Evolutionary conservation across 1,284 basidiomycete species (phyloP), one percentile per base, ranked within the genome.

Genomic region (Ceratobasidium sp.): DNA sequence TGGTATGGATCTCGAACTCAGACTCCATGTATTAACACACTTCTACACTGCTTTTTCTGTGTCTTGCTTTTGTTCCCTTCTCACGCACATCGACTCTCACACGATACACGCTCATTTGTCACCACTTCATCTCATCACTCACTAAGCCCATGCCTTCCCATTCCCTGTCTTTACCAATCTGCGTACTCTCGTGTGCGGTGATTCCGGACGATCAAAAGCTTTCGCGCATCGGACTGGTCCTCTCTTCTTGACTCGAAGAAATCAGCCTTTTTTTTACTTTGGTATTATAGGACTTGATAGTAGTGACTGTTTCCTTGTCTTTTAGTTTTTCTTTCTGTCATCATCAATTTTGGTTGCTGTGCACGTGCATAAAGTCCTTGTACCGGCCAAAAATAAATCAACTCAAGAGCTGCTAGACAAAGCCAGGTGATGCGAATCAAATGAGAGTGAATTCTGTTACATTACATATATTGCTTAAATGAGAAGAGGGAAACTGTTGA

Each of bases 381-480:
- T 38, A 35, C 62, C 35, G 46, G 62, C 41, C 30, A 35, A 23
- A 64, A 30, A n/a, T 44, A n/a, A 64, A 64, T 44, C 30, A 44
- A 64, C 30, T 60, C 12, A 23, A 44, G 23, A 65, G 18, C 35
- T 65, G 35, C 35, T 12, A 35, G 20, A 62, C 59, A 35, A 62
- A 27, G 55, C 55, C 55, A 3, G 23, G 23, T 23, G 30, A 30
- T 35, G 27, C 69, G 46, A 50, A 70, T 54, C 30, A 68, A 57
- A 70, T 57, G 68, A 70, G 27, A 62, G 69, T 73, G 69, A 46
- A 73, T 62, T 73, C 44, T 59, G 69, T 73, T 73, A 73, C 69
- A 73, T 73, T 73, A 73, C 69, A 73, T 73, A 73, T 71, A 59
- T 44, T 73, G 69, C 46, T 73, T 73, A 73, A 73, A 73, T 73